A percentile compares a stretch with the other conserved stretches of the same genome.
These are phyloP conservation scores for Scytalidium sp. DNA, from an alignment of 2,329 filamentous ascomycete species.

Conservation along the genomic window DNA sequence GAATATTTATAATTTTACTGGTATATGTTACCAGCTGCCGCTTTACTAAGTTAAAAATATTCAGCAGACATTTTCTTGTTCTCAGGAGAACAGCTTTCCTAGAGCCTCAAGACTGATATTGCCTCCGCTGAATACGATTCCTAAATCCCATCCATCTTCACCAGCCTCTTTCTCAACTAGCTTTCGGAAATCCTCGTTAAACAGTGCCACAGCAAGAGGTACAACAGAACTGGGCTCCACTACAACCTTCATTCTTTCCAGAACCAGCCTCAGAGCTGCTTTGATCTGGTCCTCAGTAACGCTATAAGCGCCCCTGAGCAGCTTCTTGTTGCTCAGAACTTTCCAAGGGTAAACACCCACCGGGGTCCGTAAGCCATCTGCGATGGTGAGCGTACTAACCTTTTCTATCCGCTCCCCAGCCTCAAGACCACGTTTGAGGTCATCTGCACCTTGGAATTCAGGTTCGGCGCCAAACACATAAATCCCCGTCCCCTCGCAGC, in stretches of 20 bases:
- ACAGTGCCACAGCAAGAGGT: constrained; percentile 78
- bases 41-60: too few relatives aligned
- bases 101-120: constrained; percentile 56
- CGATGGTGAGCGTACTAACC: constrained; percentile 78
- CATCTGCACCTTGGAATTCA: constrained; percentile 77
- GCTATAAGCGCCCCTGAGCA: constrained; percentile 67
- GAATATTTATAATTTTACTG: too few relatives aligned
- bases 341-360: constrained; percentile 74
- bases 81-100: constrained; percentile 50
- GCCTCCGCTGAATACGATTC: constrained; percentile 57
- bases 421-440: constrained; percentile 69
- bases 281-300: constrained; percentile 83
- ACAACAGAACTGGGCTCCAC: constrained; percentile 88
- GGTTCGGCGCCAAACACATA: constrained; percentile 87
- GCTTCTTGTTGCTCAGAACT: constrained; percentile 68
- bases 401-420: constrained; percentile 59
- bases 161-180: constrained; percentile 70
- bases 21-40: too few relatives aligned
- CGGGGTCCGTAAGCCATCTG: constrained; percentile 84
- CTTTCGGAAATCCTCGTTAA: constrained; percentile 76
- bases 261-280: constrained; percentile 69
- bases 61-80: too few relatives aligned
- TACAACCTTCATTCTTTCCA: constrained; percentile 87
- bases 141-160: constrained; percentile 69
- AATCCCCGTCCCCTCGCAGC: constrained; percentile 67